A percentile compares a stretch with the other conserved stretches of the same genome.
phyloP scores from a whole-genome alignment of 2,329 filamentous ascomycete genomes.

The Didymella arachidicola region DNA sequence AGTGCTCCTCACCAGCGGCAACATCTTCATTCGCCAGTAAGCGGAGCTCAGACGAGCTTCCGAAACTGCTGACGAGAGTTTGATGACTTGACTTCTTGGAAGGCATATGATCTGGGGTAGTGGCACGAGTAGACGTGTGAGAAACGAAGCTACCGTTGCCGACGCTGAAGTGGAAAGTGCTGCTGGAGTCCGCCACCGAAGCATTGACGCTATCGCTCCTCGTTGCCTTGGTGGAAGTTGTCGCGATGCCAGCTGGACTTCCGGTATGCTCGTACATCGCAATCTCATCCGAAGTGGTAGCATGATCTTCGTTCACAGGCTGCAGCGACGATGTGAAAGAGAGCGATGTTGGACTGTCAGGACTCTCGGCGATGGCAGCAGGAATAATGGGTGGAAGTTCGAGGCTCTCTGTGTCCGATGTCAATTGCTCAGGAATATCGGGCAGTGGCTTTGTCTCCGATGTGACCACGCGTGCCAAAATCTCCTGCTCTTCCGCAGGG shows the following conservation, averaged over 20 bases:
- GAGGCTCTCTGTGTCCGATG: slow-evolving; percentile 40
- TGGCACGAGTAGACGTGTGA: slow-evolving; percentile 83
- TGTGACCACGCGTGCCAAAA: slow-evolving; percentile 53
- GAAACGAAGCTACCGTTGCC: slow-evolving; percentile 84
- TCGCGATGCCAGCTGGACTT: slow-evolving; percentile 48
- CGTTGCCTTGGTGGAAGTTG: slow-evolving; percentile 37
- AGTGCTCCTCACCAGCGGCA: slow-evolving; percentile 79
- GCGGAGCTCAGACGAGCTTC: slow-evolving; percentile 70
- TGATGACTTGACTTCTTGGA: slow-evolving; percentile 65
- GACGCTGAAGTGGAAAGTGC: slow-evolving; percentile 74
- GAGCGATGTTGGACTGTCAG: slow-evolving; percentile 41
- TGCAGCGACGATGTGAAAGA: slow-evolving; percentile 58
- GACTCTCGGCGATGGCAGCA: slow-evolving; percentile 31
- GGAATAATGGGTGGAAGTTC: slow-evolving; percentile 35
- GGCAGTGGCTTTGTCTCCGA: slow-evolving; percentile 73
- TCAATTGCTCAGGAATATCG: slow-evolving; percentile 62
- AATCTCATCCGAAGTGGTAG: slow-evolving; percentile 26
- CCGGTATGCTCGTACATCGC: slow-evolving; percentile 37
- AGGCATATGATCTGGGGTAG: slow-evolving; percentile 75
- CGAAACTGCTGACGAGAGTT: slow-evolving; percentile 66
- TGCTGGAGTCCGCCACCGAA: slow-evolving; percentile 79
- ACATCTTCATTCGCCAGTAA: slow-evolving; percentile 74
- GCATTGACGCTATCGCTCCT: slow-evolving; percentile 71
- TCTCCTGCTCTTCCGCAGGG: slow-evolving; percentile 48
- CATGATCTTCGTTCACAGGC: slow-evolving; percentile 37